Base-by-base conservation (phyloP, 108 stramenopile species). In the Bacterosira constricta region DNA sequence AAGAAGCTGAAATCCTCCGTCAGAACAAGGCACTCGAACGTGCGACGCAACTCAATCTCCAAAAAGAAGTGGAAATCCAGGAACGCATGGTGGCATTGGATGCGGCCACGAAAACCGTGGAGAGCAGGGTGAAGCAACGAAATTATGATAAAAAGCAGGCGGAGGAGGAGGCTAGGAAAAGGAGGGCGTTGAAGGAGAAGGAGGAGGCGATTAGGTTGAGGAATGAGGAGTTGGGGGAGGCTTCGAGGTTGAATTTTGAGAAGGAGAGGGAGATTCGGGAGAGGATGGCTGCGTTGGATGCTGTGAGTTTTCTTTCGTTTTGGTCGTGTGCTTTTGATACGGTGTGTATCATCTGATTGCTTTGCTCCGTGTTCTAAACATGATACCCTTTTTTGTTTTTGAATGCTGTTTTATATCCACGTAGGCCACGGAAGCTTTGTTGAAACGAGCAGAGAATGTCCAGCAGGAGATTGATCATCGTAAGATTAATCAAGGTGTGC, bases 41-140 rank as follows among this genome's bases (percentile, higher is more conserved):
- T 20, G 66, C 50, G 29, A 34, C 26, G 52, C 18, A 35, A 37
- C 4, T 66, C 12, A 51, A 53, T 9, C 27, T 53, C 2, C 50
- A 53, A 23, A 36, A 50, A 26, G 35, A 53, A 38, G 32, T 36
- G 0, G 52, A 66, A 17, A 30, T 66, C 5, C 10, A 38, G 5
- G 66, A 52, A 25, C 50, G 53, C 29, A 54, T 54, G 38, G 37
- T 13, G 5, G 66, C 52, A 50, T 39, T 62, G 11, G 61, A 62
- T 13, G 61, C 61, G 0, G 61, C 66, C 0, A 35, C 44, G 8
- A 63, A n/a, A 18, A 18, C 25, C 17, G 46, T 6, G 5, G 46
- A 47, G 46, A 47, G 3, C 17, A 18, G 25, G 1, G 25, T 7
- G 5, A 9, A 20, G 5, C 46, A 47, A 0, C 17, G 25, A 2